Conservation (phyloP, 2,329 filamentous ascomycete species). For the Microdochium bolleyi region DNA sequence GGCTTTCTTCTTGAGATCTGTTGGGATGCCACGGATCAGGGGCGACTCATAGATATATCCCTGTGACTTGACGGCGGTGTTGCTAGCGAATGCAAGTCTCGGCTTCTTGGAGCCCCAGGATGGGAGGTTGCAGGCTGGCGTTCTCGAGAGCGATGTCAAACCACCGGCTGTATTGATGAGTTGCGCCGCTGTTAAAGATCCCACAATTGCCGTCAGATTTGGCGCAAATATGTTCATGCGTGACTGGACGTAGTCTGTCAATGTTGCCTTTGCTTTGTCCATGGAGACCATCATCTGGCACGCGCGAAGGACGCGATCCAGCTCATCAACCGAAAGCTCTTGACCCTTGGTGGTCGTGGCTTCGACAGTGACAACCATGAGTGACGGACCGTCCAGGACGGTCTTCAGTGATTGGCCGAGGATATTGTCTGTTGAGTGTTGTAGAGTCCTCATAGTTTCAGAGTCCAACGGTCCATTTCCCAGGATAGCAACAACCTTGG, state of each 20-base stretch:
- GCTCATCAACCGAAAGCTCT: slow-evolving; percentile 66
- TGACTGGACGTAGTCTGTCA: slow-evolving; percentile 93
- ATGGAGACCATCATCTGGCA: slow-evolving; percentile 86
- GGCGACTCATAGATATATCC: slow-evolving; percentile 90
- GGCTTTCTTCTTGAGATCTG: slow-evolving; percentile 83
- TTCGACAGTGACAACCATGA: slow-evolving; percentile 96
- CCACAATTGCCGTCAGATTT: slow-evolving; percentile 84
- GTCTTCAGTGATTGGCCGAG: slow-evolving; percentile 68
- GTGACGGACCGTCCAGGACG: slow-evolving; percentile 77
- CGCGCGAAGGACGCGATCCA: slow-evolving; percentile 65
- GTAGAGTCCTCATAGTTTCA: slow-evolving; percentile 71
- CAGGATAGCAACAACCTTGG: slow-evolving; percentile 87
- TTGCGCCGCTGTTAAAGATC: slow-evolving; percentile 87
- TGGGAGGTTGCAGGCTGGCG: slow-evolving; percentile 85
- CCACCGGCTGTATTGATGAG: slow-evolving; percentile 93
- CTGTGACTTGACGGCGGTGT: slow-evolving; percentile 83
- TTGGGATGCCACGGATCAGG: slow-evolving; percentile 77
- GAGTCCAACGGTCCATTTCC: slow-evolving; percentile 83
- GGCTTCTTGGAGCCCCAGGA: slow-evolving; percentile 87
- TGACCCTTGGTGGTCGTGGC: slow-evolving; percentile 82
- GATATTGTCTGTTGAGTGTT: slow-evolving; percentile 70
- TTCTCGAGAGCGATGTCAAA: slow-evolving; percentile 80
- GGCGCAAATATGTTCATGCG: slow-evolving; percentile 95
- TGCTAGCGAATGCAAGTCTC: slow-evolving; percentile 75
- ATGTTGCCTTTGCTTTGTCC: slow-evolving; percentile 74